phyloP scores from a whole-genome alignment of 805 yeast genomes.

The Candida saitoana region DNA sequence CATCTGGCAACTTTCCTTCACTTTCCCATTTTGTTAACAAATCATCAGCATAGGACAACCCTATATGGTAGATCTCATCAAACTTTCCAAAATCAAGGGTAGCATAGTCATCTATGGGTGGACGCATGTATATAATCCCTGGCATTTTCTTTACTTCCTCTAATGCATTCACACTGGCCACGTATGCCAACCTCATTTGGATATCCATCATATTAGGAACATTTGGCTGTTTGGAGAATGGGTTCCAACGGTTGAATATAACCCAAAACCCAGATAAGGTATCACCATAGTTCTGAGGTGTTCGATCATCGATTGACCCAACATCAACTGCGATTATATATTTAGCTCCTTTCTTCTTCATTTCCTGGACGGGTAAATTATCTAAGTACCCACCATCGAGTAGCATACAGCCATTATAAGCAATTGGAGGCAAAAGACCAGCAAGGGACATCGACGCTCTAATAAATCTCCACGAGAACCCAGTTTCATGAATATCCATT shows the following conservation, averaged over 20 bases:
- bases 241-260: constrained; percentile 78
- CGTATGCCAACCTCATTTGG: constrained; percentile 89
- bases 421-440: constrained; percentile 83
- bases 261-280: constrained; percentile 93
- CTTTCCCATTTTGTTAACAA: constrained; percentile 50
- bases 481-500: constrained; percentile 90
- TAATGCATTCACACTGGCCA: constrained; percentile 88
- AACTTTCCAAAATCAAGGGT: constrained; percentile 90
- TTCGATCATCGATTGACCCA: constrained; percentile 88
- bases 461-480: constrained; percentile 93
- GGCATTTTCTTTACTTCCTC: constrained; percentile 81
- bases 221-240: constrained; percentile 80
- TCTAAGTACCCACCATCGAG: constrained; percentile 96
- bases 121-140: constrained; percentile 84
- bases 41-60: constrained; percentile 65
- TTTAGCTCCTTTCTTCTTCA: constrained; percentile 85
- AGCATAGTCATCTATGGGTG: constrained; percentile 89
- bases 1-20: constrained; percentile 53
- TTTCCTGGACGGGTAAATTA: constrained; percentile 86
- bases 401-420: constrained; percentile 87
- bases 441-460: constrained; percentile 97
- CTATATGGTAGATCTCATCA: constrained; percentile 82
- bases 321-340: constrained; percentile 91
- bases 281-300: constrained; percentile 89
- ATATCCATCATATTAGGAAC: constrained; percentile 94